Percentiles rank a stretch among this genome's conserved stretches.
Evolutionary conservation across 2,329 filamentous ascomycete species (phyloP).

Genomic region (Pleurostoma richardsiae): DNA sequence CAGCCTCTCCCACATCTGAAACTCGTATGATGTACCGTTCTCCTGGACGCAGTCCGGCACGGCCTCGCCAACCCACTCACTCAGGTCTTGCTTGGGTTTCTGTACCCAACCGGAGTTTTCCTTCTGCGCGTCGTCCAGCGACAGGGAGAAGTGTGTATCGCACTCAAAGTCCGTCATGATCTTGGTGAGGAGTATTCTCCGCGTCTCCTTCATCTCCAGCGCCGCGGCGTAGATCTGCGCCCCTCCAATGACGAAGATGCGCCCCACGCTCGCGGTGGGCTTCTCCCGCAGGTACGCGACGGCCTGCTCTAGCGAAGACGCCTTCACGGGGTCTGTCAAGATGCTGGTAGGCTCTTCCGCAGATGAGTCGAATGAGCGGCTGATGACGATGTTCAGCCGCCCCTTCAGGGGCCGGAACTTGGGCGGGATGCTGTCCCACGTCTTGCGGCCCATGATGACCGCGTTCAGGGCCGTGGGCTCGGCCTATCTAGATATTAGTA

Average conservation of each 20-base stretch:
- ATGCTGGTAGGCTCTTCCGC: constrained; percentile 6
- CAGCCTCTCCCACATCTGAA: constrained; percentile 67
- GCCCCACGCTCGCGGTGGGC: constrained; percentile 34
- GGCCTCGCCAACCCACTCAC: constrained; percentile 62
- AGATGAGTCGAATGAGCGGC: constrained; percentile 37
- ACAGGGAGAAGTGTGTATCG: constrained; percentile 68
- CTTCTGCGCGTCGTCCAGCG: constrained; percentile 34
- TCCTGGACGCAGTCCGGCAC: constrained; percentile 55
- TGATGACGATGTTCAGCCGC: constrained; percentile 78
- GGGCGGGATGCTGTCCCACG: constrained; percentile 84
- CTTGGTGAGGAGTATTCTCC: constrained; percentile 64
- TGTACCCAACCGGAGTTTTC: constrained; percentile 46
- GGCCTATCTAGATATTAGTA: constrained; percentile 13
- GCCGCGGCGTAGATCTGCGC: constrained; percentile 77
- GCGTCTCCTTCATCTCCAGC: constrained; percentile 52
- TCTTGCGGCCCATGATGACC: constrained; percentile 96
- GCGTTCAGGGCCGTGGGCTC: constrained; percentile 51
- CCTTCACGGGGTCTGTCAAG: constrained; percentile 50
- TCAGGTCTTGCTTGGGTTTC: constrained; percentile 45
- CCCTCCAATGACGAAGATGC: constrained; percentile 85
- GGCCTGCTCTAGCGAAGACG: constrained; percentile 54
- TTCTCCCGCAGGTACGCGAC: constrained; percentile 39
- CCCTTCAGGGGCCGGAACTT: constrained; percentile 74
- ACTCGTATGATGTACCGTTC: constrained; percentile 60
- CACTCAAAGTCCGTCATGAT: constrained; percentile 68